A percentile compares a stretch with the other conserved stretches of the same genome.
phyloP scores from a whole-genome alignment of 176 grass and related monocot genomes.

The Oryza longistaminata region DNA sequence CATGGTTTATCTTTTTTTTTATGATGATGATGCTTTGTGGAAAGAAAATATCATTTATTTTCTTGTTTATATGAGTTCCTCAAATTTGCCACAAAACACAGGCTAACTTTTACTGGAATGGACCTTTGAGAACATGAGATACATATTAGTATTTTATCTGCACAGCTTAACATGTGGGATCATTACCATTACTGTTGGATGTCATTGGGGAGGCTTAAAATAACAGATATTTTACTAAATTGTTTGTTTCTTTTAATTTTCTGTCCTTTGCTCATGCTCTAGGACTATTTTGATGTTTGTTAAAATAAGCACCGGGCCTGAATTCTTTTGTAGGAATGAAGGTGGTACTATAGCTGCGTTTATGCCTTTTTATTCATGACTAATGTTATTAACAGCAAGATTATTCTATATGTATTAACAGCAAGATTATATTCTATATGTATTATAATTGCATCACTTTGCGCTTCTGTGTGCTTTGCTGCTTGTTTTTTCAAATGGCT shows the following conservation, averaged over 20 bases:
- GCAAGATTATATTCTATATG: no score
- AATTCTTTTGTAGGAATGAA: constrained; percentile 4
- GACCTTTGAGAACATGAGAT: constrained; percentile 5
- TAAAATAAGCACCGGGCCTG: not conserved
- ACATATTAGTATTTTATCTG: not conserved
- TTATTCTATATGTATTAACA: not conserved
- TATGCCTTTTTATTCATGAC: not conserved
- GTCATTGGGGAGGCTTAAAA: not conserved
- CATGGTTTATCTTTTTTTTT: not conserved
- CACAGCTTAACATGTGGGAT: constrained; percentile 7
- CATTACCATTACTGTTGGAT: constrained; percentile 20
- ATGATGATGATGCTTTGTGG: not conserved
- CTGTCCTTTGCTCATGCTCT: not conserved
- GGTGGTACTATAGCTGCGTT: not conserved
- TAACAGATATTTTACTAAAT: not conserved
- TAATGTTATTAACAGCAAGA: not conserved
- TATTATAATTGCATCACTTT: not conserved
- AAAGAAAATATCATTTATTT: not conserved
- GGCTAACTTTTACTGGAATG: not conserved
- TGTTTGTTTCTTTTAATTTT: not conserved
- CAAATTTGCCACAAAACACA: not conserved
- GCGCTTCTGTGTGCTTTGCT: not conserved
- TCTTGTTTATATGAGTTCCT: not conserved
- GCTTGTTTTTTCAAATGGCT: not conserved
- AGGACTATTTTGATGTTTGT: not conserved